Evolutionary conservation across 306 rosid species (phyloP).

Genomic region (Acacia acuminata): DNA sequence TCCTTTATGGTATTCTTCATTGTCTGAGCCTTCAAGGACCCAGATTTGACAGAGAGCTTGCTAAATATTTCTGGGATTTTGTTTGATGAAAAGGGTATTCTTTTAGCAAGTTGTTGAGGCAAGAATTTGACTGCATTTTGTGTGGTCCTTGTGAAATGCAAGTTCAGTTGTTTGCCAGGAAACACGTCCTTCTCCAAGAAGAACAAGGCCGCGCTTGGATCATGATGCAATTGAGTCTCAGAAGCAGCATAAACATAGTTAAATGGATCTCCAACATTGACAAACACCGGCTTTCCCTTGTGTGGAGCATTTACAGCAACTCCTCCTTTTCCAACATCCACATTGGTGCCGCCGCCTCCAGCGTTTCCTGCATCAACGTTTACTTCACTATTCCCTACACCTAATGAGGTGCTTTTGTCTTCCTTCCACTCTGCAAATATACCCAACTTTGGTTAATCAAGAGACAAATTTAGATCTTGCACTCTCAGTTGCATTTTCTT

Average conservation of each 20-base stretch:
- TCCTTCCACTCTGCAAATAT: conserved; percentile 41
- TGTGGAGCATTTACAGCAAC: conserved; percentile 46
- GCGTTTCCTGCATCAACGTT: neutral
- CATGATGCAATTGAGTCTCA: conserved; percentile 63
- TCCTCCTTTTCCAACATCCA: conserved; percentile 57
- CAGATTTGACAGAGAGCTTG: conserved; percentile 47
- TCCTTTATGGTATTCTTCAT: conserved; percentile 52
- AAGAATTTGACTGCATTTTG: conserved; percentile 39
- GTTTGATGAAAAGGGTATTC: conserved; percentile 72
- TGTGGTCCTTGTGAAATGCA: conserved; percentile 55
- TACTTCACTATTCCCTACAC: conserved; percentile 46
- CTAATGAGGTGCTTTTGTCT: conserved; percentile 52
- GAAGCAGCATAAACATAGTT: conserved; percentile 25
- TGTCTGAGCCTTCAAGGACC: conserved; percentile 43
- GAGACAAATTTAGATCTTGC: neutral
- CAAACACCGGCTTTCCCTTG: conserved; percentile 55
- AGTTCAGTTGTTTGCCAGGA: conserved; percentile 49
- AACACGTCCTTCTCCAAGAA: conserved; percentile 70
- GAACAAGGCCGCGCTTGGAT: conserved; percentile 66
- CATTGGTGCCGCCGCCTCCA: conserved; percentile 42
- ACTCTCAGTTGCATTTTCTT: neutral
- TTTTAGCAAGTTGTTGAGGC: conserved; percentile 47
- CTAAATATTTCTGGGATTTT: conserved; percentile 44
- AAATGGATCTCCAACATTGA: conserved; percentile 54
- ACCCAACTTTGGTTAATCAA: neutral